A percentile compares a stretch with the other conserved stretches of the same genome.
Conservation (phyloP, 352 stramenopile genomes). For the Pythium phragmiticola region DNA sequence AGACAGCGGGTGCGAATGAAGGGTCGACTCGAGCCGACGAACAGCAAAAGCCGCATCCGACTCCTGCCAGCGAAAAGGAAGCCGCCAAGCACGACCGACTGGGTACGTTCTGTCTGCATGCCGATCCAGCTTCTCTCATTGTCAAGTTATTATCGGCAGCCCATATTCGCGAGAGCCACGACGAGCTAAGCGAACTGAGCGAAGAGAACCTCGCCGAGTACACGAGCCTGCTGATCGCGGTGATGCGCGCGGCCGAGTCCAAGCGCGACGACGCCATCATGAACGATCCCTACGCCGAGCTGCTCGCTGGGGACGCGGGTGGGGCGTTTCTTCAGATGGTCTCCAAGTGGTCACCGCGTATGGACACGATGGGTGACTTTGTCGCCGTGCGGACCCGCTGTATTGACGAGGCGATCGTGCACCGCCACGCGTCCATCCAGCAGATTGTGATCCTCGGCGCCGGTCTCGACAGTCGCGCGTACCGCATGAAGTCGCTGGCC, state of each 20-base stretch:
- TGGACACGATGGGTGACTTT: slow-evolving; percentile 19
- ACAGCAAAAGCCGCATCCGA: neutral
- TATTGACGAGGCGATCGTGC: slow-evolving; percentile 47
- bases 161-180: slow-evolving; percentile 10
- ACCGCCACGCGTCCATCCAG: slow-evolving; percentile 37
- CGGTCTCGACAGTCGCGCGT: slow-evolving; percentile 51
- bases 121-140: neutral
- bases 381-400: slow-evolving; percentile 43
- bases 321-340: slow-evolving; percentile 17
- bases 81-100: slow-evolving; percentile 3
- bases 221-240: slow-evolving; percentile 42
- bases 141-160: neutral
- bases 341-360: slow-evolving; percentile 23
- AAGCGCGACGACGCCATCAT: slow-evolving; percentile 37
- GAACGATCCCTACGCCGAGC: slow-evolving; percentile 45
- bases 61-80: neutral
- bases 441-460: slow-evolving; percentile 57
- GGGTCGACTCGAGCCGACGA: slow-evolving; percentile 2
- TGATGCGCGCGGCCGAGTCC: slow-evolving; percentile 38
- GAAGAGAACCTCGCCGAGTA: slow-evolving; percentile 37
- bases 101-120: neutral
- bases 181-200: slow-evolving; percentile 10
- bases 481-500: slow-evolving; percentile 38
- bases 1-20: slow-evolving; percentile 9
- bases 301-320: slow-evolving; percentile 35